A percentile compares a stretch with the other conserved stretches of the same genome.
Conservation (phyloP, 148 eudicot genomes). For the Cornus kousa region DNA sequence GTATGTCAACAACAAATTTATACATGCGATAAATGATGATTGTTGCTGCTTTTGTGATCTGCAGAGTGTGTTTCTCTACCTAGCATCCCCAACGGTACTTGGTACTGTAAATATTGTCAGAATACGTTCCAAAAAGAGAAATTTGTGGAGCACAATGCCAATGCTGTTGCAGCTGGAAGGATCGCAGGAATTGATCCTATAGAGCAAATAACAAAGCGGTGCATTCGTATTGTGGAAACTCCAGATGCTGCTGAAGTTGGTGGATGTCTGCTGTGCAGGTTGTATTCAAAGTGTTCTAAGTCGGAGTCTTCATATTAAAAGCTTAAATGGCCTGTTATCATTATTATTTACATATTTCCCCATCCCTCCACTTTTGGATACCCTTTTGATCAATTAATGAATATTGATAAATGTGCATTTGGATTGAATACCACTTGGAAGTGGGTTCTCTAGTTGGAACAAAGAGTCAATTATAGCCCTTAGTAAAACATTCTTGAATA, state of each 20-base stretch:
- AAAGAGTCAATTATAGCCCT: background rate
- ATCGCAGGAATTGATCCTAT: slow-evolving; percentile 64
- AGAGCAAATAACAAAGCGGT: slow-evolving; percentile 58
- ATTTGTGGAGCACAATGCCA: slow-evolving; percentile 54
- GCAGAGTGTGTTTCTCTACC: slow-evolving; percentile 59
- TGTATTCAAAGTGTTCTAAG: background rate
- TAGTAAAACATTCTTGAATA: background rate
- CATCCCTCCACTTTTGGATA: no score
- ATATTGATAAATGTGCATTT: background rate
- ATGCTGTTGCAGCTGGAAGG: slow-evolving; percentile 89
- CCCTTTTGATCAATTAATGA: no score
- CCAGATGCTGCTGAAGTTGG: slow-evolving; percentile 46
- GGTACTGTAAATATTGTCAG: slow-evolving; percentile 72
- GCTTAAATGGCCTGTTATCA: background rate
- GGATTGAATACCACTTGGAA: background rate
- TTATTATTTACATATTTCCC: no score
- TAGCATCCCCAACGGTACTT: slow-evolving; percentile 47
- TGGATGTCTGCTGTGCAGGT: slow-evolving; percentile 80
- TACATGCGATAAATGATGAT: background rate
- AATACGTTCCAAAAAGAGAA: slow-evolving; percentile 52
- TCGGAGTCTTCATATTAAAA: background rate
- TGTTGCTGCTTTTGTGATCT: background rate
- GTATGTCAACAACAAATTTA: background rate
- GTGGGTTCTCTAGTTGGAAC: background rate
- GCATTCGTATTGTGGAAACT: slow-evolving; percentile 61